Conservation (phyloP, 2,329 filamentous ascomycete species). For the Hysterium pulicare region DNA sequence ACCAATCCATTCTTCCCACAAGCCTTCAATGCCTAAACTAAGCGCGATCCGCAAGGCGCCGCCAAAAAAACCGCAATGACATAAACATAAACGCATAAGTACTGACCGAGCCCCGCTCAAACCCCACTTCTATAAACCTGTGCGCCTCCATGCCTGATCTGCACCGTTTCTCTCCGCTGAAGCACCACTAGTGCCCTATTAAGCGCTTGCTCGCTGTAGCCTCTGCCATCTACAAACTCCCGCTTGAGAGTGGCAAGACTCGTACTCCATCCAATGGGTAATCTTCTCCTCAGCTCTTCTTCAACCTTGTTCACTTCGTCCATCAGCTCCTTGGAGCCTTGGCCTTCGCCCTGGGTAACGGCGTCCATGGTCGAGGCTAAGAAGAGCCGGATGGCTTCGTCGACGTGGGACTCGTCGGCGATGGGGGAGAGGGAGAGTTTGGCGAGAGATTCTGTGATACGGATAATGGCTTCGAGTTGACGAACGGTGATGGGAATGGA, state of each 20-base stretch:
- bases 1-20: too few species aligned
- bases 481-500: slow-evolving; percentile 97
- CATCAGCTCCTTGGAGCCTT: slow-evolving; percentile 80
- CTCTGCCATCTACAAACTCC: slow-evolving; percentile 89
- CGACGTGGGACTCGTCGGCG: slow-evolving; percentile 86
- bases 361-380: slow-evolving; percentile 97
- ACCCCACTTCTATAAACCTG: slow-evolving; percentile 73
- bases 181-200: slow-evolving; percentile 82
- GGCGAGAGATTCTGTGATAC: slow-evolving; percentile 92
- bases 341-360: slow-evolving; percentile 79
- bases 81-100: too few species aligned
- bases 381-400: slow-evolving; percentile 96
- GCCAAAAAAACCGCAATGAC: too few species aligned
- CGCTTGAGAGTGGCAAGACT: slow-evolving; percentile 79
- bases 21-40: too few species aligned
- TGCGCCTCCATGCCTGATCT: slow-evolving; percentile 72
- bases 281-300: slow-evolving; percentile 77
- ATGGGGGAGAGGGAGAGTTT: slow-evolving; percentile 84
- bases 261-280: slow-evolving; percentile 95
- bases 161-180: slow-evolving; percentile 81
- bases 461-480: slow-evolving; percentile 94
- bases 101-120: too few species aligned
- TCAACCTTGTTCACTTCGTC: slow-evolving; percentile 86
- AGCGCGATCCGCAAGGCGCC: too few species aligned
- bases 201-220: slow-evolving; percentile 82